Evolutionary conservation across 176 grass and related monocot genomes (phyloP).

Genomic region (Puccinellia tenuiflora): DNA sequence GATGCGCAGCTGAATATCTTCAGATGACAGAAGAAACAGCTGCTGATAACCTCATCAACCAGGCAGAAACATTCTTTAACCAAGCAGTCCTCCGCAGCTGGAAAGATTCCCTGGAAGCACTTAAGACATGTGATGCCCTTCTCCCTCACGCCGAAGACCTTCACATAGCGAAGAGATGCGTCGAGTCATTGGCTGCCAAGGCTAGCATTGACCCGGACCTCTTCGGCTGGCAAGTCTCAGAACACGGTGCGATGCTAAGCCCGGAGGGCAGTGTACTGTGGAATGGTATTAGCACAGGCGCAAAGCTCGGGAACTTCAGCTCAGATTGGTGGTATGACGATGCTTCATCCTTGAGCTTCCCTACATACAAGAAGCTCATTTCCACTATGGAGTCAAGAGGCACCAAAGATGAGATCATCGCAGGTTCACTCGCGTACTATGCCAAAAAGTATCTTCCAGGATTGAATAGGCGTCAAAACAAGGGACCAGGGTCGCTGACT

Average conservation of each 20-base stretch:
- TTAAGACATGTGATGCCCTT: conserved; percentile 26
- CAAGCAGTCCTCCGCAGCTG: conserved; percentile 32
- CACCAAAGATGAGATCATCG: background rate
- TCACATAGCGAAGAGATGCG: conserved; percentile 29
- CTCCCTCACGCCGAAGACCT: conserved; percentile 34
- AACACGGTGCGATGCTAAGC: conserved; percentile 25
- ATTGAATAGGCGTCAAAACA: conserved; percentile 24
- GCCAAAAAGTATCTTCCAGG: conserved; percentile 33
- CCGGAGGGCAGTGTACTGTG: conserved; percentile 27
- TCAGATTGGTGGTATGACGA: conserved; percentile 43
- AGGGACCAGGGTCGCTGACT: background rate
- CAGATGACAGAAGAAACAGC: conserved; percentile 42
- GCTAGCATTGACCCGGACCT: conserved; percentile 23
- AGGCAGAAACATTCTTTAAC: conserved; percentile 29
- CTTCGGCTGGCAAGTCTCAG: conserved; percentile 26
- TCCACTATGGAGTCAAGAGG: conserved; percentile 10
- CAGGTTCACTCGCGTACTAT: conserved; percentile 18
- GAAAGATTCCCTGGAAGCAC: conserved; percentile 34
- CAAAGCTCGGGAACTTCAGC: conserved; percentile 19
- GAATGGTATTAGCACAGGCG: conserved; percentile 31
- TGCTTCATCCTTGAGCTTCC: conserved; percentile 29
- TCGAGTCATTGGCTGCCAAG: conserved; percentile 27
- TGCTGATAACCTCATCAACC: conserved; percentile 13
- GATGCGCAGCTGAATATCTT: conserved; percentile 29
- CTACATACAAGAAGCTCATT: conserved; percentile 33